phyloP scores from a whole-genome alignment of 768 basidiomycete genomes.

The Phaeolepiota aurea region DNA sequence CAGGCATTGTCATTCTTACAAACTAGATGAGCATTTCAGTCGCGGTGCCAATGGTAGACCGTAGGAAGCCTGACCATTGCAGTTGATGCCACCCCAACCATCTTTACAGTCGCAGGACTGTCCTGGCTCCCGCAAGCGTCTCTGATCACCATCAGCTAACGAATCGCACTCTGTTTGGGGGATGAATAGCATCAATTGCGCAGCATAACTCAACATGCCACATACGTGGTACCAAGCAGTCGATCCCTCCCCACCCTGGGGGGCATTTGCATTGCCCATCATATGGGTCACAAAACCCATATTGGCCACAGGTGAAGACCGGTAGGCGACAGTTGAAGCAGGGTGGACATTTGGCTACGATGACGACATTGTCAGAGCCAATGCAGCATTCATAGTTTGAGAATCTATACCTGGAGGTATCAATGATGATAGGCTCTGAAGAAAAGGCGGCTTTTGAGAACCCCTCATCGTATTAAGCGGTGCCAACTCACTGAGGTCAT shows the following conservation, averaged over 20 bases:
- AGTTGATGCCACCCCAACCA: slow-evolving; percentile 95
- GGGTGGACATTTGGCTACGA: slow-evolving; percentile 59
- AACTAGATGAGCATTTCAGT: slow-evolving; percentile 36
- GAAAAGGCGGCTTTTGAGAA: background rate
- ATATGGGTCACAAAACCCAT: slow-evolving; percentile 81
- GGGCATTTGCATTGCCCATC: slow-evolving; percentile 97
- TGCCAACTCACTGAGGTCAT: too few relatives aligned
- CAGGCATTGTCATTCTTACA: slow-evolving; percentile 82
- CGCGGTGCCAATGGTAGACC: background rate
- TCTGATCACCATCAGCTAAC: slow-evolving; percentile 80
- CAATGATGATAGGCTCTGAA: background rate
- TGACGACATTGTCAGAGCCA: background rate
- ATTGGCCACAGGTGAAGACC: slow-evolving; percentile 88
- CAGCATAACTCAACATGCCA: slow-evolving; percentile 8
- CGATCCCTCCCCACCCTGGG: slow-evolving; percentile 95
- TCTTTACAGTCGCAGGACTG: slow-evolving; percentile 84
- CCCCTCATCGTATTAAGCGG: background rate
- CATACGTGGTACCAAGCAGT: slow-evolving; percentile 88
- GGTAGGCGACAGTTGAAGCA: slow-evolving; percentile 97
- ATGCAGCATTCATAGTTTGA: background rate
- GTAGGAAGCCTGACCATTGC: slow-evolving; percentile 60
- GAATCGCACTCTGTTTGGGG: slow-evolving; percentile 86
- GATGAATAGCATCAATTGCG: slow-evolving; percentile 4
- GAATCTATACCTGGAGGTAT: slow-evolving; percentile 1
- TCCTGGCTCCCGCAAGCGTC: slow-evolving; percentile 70